phyloP scores from a whole-genome alignment of 2,329 filamentous ascomycete species.

The Nigrospora sphaerica region DNA sequence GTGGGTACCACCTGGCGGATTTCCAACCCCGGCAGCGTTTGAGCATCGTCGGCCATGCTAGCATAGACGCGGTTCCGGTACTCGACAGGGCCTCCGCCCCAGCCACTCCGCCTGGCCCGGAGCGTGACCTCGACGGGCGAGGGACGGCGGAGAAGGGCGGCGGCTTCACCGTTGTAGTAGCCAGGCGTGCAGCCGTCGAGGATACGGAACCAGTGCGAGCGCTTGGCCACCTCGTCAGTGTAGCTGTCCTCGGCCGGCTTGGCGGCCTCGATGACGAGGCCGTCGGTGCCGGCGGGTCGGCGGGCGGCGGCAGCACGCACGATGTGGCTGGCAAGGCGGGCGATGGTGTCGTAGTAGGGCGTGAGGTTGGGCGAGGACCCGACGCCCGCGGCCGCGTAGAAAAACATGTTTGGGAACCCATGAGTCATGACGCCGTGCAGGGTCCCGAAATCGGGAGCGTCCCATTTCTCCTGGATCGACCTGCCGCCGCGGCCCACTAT shows the following conservation, averaged over 20 bases:
- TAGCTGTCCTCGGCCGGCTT: slow-evolving; percentile 1
- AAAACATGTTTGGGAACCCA: slow-evolving; percentile 2
- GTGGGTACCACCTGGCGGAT: no score
- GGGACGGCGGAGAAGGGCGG: not conserved
- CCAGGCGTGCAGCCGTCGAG: not conserved
- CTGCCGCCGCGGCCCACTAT: not conserved
- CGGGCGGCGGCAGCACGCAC: not conserved
- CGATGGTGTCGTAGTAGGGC: not conserved
- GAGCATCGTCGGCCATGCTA: not conserved
- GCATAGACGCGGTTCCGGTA: not conserved
- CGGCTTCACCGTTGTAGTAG: not conserved
- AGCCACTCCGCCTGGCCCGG: not conserved
- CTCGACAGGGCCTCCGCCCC: not conserved
- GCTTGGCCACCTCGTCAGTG: not conserved
- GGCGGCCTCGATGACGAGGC: not conserved
- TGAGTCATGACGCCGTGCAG: not conserved
- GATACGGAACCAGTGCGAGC: not conserved
- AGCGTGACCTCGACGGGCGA: not conserved
- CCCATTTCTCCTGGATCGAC: slow-evolving; percentile 2
- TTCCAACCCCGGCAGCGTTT: no score
- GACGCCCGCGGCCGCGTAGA: not conserved
- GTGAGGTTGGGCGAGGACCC: not conserved
- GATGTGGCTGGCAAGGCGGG: not conserved
- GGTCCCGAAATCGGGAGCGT: not conserved
- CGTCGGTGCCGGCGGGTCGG: not conserved